Conservation (phyloP, 2,329 filamentous ascomycete genomes). For the Colletotrichum tanaceti region DNA sequence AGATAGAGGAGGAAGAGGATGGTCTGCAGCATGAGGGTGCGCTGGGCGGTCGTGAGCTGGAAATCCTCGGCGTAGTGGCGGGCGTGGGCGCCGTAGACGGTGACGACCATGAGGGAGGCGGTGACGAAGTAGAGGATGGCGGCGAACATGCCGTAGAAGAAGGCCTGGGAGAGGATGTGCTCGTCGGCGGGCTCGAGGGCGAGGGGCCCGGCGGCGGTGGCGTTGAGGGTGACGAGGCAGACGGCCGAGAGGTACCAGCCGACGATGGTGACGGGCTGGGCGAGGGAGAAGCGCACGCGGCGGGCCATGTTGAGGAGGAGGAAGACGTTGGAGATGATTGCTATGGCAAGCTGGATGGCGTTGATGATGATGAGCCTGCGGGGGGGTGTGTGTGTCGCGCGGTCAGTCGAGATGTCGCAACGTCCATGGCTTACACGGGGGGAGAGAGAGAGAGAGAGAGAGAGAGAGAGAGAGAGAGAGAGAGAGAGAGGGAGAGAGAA, state of each 20-base stretch:
- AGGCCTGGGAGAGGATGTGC: slow-evolving; percentile 81
- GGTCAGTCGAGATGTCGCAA: not conserved
- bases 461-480: too few species aligned
- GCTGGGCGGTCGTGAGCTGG: slow-evolving; percentile 79
- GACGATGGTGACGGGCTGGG: slow-evolving; percentile 84
- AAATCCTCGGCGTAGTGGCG: slow-evolving; percentile 84
- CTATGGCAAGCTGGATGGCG: slow-evolving; percentile 79
- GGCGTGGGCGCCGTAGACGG: slow-evolving; percentile 78
- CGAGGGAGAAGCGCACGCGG: slow-evolving; percentile 81
- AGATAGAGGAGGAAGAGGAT: slow-evolving; percentile 88
- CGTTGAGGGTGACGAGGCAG: slow-evolving; percentile 73
- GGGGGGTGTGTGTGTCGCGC: not conserved
- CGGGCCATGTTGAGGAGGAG: slow-evolving; percentile 89
- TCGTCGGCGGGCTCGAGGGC: slow-evolving; percentile 54
- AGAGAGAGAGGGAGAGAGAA: too few species aligned
- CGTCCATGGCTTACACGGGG: not conserved
- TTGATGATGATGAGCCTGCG: slow-evolving; percentile 78
- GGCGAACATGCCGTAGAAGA: slow-evolving; percentile 86
- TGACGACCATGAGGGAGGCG: slow-evolving; percentile 80
- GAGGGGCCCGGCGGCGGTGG: slow-evolving; percentile 72
- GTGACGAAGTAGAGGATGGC: slow-evolving; percentile 83
- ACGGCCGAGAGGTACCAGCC: slow-evolving; percentile 78
- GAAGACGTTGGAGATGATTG: slow-evolving; percentile 82
- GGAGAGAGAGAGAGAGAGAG: too few species aligned
- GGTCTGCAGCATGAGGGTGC: slow-evolving; percentile 90